Base-by-base conservation (phyloP, 768 basidiomycete species). In the Neoboletus magnificus region DNA sequence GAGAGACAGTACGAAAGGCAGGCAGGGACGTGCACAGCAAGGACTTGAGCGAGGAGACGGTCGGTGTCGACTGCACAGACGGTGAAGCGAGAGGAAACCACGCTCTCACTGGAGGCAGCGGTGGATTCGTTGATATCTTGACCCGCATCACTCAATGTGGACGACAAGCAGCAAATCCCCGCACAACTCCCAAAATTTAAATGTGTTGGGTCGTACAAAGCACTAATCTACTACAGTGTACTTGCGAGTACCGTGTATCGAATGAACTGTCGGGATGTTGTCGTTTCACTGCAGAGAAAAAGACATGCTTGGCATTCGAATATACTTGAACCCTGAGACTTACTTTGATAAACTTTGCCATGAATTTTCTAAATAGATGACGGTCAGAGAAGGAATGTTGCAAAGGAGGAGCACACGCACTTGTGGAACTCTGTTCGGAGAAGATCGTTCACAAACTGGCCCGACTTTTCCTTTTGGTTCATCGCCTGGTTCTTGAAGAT, bases 401-500 rank as follows among this genome's bases (percentile, higher is more conserved):
- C n/a, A 56, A 45, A 18, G 25, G 13, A n/a, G 48, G 22, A 22
- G 35, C 37, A 51, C 1, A 82, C 88, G 55, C 56, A 92, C 91
- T 86, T 91, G 77, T 95, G 93, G 69, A 95, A 96, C 67, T 94
- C 91, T 49, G 93, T 95, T 69, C 96, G 81, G 57, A 98, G 73
- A 48, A 98, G 77, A 73, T 98, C 97, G 68, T 99, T 98, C 58
- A 98, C 93, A 67, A 98, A 98, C 54, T 89, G 86, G 13, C 87
- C 86, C 3, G 77, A 73, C 67, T 85, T 86, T 51, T 85, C 81
- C 33, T 76, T 80, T 45, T 79, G 69, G 32, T 79, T 82, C 73
- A 86, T 85, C 0, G 97, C 92, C 73, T 99, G 97, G 71, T 98
- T 98, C 77, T 98, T 98, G 84, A 98, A 98, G 66, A 98, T 94